A percentile compares a stretch with the other conserved stretches of the same genome.
Evolutionary conservation across 805 yeast genomes (phyloP).

Genomic region (Zygosaccharomyces bisporus): DNA sequence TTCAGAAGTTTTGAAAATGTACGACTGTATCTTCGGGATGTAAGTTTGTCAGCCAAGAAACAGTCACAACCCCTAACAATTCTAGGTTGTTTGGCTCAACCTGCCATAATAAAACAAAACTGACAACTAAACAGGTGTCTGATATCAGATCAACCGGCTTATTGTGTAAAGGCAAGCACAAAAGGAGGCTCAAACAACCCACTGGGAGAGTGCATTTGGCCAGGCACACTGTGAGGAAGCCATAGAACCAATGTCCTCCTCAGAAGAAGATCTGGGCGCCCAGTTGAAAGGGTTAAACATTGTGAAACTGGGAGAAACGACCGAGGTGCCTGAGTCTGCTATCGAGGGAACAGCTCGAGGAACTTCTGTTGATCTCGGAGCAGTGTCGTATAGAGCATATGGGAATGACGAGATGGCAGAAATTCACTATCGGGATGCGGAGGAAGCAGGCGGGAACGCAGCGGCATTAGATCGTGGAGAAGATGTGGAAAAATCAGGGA

Average conservation of each 20-base stretch:
- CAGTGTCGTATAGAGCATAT: slow-evolving; percentile 1
- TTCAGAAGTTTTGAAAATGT: too few species aligned
- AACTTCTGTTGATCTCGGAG: slow-evolving; percentile 3
- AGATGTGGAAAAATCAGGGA: not conserved
- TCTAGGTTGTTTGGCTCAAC: not conserved
- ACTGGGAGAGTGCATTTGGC: not conserved
- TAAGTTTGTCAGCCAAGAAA: slow-evolving; percentile 2
- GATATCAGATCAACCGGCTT: not conserved
- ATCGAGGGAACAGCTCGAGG: not conserved
- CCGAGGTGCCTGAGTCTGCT: not conserved
- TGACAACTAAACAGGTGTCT: not conserved
- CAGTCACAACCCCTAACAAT: not conserved
- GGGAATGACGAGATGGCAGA: slow-evolving; percentile 4
- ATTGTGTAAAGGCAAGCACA: not conserved
- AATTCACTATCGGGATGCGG: slow-evolving; percentile 5
- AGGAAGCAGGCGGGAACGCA: not conserved
- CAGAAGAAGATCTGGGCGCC: slow-evolving; percentile 29
- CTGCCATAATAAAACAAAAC: not conserved
- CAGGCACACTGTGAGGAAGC: not conserved
- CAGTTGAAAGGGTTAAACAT: slow-evolving; percentile 29
- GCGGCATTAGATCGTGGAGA: slow-evolving; percentile 3
- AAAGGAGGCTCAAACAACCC: not conserved
- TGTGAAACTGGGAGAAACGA: slow-evolving; percentile 9
- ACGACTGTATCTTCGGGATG: slow-evolving; percentile 6
- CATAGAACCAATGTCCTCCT: slow-evolving; percentile 16